Evolutionary conservation across 1,139 yeast species (phyloP), one percentile per base, ranked within the genome.

Genomic region (Hansenula lynferdii): DNA sequence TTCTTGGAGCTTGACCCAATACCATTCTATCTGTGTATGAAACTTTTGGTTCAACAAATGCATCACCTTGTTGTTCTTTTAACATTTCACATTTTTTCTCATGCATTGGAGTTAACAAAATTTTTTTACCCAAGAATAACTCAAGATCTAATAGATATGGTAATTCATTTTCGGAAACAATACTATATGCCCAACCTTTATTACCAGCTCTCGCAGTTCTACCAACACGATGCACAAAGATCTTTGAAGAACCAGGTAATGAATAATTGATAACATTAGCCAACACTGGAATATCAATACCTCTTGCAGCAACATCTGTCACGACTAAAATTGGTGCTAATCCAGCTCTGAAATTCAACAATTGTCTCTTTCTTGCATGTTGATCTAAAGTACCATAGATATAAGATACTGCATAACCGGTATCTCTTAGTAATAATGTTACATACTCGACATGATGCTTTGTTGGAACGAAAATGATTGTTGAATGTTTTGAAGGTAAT

Each of bases 121-220:
- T 71, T 58, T 89, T 89, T 51, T 84, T 77, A 8, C 97, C 97
- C 53, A 94, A 68, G 57, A 94, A 92, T 34, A 94, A 65, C 57
- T 94, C 98, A 54, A 94, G 69, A 61, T 94, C 99, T 38, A 92
- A 70, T 36, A 94, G 63, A 53, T 92, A 94, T 7, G 98, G 96
- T 42, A 92, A 64, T 58, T 94, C 99, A 44, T 76, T 73, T 49
- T 89, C 96, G 44, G 81, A 75, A 5, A 90, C 83, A 41, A 94
- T 77, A 1, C 97, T 83, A 58, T 86, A 94, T 0, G 98, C 98
- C 96, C 97, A 90, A 57, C 99, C 99, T 50, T 77, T 79, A 57
- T 89, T 83, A 59, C 99, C 99, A 10, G 98, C 98, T 73, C 99
- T 84, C 12, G 98, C 99, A 34, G 99, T 92, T 73, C 99, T 81